Base-by-base conservation (phyloP, 306 rosid species). In the Acmispon strigosus region DNA sequence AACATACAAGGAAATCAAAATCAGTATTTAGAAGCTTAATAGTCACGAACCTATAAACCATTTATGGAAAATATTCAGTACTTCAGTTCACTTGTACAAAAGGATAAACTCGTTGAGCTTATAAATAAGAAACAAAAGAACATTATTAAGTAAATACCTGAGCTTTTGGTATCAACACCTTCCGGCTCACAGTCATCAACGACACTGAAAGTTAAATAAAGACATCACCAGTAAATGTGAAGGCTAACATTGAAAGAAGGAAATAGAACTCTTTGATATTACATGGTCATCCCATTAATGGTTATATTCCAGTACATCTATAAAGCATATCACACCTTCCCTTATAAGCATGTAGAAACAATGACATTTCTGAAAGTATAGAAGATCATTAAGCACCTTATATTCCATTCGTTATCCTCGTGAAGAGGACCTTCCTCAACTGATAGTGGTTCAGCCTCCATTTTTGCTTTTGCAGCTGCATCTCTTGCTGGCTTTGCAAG, bases 401-500 rank as follows among this genome's bases (percentile, higher is more conserved):
- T 90, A 56, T 86, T 88, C 99, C 99, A 94, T 77, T 94, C 96
- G n/a, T 94, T 94, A 44, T 94, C 97, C 52, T 77, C 52, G 74
- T 91, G 99, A 66, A 91, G 83, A 32, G 95, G 97, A 20, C 66
- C 80, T 68, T 94, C 99, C 68, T 34, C 66, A 36, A 65, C 78
- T 53, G 81, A 56, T n/a, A 13, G 80, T 64, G 80, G 76, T 82
- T 86, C 92, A 79, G 92, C 84, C 80, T 91, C 95, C 86, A 75
- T 53, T 77, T 87, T 87, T 82, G 89, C 91, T 86, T 84, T 89
- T 57, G 86, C 90, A 51, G 88, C 99, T 70, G 96, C 99, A 84
- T 89, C 97, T 79, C 97, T 88, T 36, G 67, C 91, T 15, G 99
- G 99, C 73, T 87, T 86, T 50, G 80, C 90, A 58, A 86, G 85